A percentile compares a stretch with the other conserved stretches of the same genome.
Evolutionary conservation across 129 eudicot genomes (phyloP).

Genomic region (Arctium lappa): DNA sequence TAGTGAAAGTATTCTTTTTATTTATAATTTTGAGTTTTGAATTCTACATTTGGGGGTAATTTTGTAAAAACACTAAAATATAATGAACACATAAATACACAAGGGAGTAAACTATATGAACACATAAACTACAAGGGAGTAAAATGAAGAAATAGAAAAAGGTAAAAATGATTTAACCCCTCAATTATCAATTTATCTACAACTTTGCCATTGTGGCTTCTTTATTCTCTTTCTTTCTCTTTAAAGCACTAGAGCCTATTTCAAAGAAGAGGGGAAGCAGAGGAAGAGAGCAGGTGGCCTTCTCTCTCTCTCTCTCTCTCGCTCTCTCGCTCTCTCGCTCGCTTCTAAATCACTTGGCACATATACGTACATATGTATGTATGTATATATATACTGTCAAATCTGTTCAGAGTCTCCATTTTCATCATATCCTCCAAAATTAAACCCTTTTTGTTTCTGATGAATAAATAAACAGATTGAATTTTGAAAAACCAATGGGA

Average conservation of each 20-base stretch:
- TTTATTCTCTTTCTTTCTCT: conserved; percentile 32
- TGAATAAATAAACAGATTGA: conserved; percentile 21
- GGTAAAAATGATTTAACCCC: conserved; percentile 2
- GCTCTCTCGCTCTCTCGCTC: conserved; percentile 27
- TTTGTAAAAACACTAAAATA: no score
- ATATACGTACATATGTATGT: not conserved
- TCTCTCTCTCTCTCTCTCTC: conserved; percentile 46
- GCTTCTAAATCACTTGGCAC: not conserved
- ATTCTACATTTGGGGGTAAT: not conserved
- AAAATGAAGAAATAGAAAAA: not conserved
- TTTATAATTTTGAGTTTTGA: no score
- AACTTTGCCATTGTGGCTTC: conserved; percentile 25
- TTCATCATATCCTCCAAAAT: not conserved
- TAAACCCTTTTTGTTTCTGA: conserved; percentile 18
- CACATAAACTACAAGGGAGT: conserved; percentile 13
- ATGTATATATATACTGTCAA: conserved; percentile 1
- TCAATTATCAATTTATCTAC: conserved; percentile 20
- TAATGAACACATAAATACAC: not conserved
- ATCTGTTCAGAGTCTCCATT: conserved; percentile 5
- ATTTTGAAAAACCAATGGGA: conserved; percentile 33
- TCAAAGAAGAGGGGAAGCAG: conserved; percentile 30
- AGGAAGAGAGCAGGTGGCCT: conserved; percentile 43
- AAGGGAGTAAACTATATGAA: not conserved
- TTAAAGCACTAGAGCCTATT: conserved; percentile 27
- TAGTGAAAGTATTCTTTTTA: no score